Conservation (phyloP, 345 rosid genomes). For the Crucihimalaya himalaica region DNA sequence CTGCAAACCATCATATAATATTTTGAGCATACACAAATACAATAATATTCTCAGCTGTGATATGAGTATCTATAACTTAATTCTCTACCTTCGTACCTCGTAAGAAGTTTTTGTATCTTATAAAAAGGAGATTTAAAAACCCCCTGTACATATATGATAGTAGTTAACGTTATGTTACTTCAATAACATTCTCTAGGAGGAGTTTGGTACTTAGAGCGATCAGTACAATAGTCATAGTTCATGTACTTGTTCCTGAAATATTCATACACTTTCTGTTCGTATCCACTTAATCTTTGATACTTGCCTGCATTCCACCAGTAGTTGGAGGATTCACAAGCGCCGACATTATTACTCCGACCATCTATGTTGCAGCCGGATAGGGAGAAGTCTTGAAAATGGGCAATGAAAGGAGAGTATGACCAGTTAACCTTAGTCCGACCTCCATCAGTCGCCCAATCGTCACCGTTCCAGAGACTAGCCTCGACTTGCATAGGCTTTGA, state of each 20-base stretch:
- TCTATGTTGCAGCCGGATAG: conserved; percentile 49
- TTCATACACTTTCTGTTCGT: conserved; percentile 23
- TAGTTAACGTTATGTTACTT: background rate
- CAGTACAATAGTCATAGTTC: conserved; percentile 42
- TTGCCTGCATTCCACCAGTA: conserved; percentile 66
- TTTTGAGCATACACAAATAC: conserved; percentile 2
- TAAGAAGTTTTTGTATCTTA: background rate
- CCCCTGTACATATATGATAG: background rate
- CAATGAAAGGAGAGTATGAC: conserved; percentile 60
- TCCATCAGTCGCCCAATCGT: conserved; percentile 66
- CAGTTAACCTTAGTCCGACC: conserved; percentile 62
- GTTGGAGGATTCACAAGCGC: conserved; percentile 29
- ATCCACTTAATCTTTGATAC: conserved; percentile 28
- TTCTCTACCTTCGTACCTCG: background rate
- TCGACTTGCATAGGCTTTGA: conserved; percentile 54
- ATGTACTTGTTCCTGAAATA: conserved; percentile 33
- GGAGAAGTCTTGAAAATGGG: conserved; percentile 53
- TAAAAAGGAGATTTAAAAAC: background rate
- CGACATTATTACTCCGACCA: conserved; percentile 26
- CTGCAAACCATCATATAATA: background rate
- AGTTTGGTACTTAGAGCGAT: conserved; percentile 17
- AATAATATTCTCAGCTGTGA: background rate
- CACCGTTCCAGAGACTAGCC: conserved; percentile 77
- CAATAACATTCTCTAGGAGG: conserved; percentile 37
- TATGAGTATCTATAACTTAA: background rate